Evolutionary conservation across 495 filamentous ascomycete species (phyloP).

Genomic region (Evansstolkia leycettana): DNA sequence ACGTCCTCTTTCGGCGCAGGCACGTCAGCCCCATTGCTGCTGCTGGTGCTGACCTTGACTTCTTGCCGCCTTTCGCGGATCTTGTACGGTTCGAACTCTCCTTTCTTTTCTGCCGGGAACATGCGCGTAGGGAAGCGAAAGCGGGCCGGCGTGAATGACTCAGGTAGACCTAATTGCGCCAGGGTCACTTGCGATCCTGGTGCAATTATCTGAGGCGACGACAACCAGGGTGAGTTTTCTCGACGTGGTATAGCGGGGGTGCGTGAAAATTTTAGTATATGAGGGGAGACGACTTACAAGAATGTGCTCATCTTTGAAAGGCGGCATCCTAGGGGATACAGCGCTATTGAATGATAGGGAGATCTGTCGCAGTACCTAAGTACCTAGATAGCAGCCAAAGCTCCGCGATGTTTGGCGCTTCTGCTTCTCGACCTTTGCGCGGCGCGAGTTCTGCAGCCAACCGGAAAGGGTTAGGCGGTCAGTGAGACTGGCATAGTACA

Average conservation of each 20-base stretch:
- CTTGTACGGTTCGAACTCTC: slow-evolving; percentile 74
- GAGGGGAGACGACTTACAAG: slow-evolving; percentile 34
- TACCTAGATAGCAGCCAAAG: slow-evolving; percentile 1
- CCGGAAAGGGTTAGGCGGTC: too few species aligned
- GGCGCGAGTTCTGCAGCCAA: too few species aligned
- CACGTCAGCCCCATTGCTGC: slow-evolving; percentile 3
- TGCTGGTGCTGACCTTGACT: slow-evolving; percentile 25
- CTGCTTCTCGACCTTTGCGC: too few species aligned
- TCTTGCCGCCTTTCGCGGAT: slow-evolving; percentile 58
- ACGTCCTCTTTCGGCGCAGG: slow-evolving; percentile 32
- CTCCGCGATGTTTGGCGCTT: slow-evolving; percentile 5
- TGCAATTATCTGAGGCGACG: slow-evolving; percentile 58
- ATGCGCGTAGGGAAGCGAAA: slow-evolving; percentile 80
- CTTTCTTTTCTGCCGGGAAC: slow-evolving; percentile 70
- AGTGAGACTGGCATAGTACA: too few species aligned
- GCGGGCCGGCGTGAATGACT: slow-evolving; percentile 77
- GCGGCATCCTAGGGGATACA: slow-evolving; percentile 39
- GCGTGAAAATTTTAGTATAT: background rate
- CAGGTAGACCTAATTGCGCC: slow-evolving; percentile 84
- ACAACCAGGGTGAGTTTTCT: background rate
- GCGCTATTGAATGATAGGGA: slow-evolving; percentile 5
- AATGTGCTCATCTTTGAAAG: slow-evolving; percentile 69
- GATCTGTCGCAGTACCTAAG: slow-evolving; percentile 6
- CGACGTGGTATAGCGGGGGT: background rate
- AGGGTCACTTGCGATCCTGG: slow-evolving; percentile 89